Conservation (phyloP, 2,329 filamentous ascomycete genomes). For the Xylaria sp. region DNA sequence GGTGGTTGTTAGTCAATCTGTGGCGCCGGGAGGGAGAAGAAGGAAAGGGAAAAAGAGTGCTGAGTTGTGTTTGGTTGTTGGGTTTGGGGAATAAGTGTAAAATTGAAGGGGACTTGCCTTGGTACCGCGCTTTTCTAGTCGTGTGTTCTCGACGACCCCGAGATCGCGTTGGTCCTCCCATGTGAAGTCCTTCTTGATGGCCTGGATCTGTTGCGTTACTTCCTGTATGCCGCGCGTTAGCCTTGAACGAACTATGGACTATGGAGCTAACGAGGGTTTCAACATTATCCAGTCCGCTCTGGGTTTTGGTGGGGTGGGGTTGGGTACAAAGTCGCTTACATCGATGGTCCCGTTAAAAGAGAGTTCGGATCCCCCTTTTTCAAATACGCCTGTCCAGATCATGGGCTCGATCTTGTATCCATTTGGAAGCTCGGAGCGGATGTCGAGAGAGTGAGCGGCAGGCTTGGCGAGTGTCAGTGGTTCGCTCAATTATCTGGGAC, state of each 20-base stretch:
- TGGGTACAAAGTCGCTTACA: not conserved
- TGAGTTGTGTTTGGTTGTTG: too few relatives aligned
- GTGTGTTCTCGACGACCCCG: too few relatives aligned
- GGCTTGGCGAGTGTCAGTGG: not conserved
- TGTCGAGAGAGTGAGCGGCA: not conserved
- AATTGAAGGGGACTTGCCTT: conserved; percentile 1
- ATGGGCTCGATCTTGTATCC: conserved; percentile 32
- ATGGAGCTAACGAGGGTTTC: not conserved
- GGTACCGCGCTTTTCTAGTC: not conserved
- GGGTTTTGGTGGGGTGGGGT: too few relatives aligned
- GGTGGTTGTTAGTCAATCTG: not conserved
- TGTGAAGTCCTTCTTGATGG: conserved; percentile 9
- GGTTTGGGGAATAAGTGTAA: too few relatives aligned
- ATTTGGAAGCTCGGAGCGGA: not conserved
- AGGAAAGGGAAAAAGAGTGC: not conserved
- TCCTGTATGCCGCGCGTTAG: not conserved
- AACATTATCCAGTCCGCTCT: too few relatives aligned
- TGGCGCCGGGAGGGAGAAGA: not conserved
- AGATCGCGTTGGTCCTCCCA: conserved; percentile 9
- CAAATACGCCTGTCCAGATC: conserved; percentile 28
- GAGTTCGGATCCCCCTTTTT: conserved; percentile 17
- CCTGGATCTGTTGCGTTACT: conserved; percentile 3
- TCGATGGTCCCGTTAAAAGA: conserved; percentile 14
- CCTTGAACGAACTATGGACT: not conserved
- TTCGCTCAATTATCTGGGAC: too few relatives aligned